These are phyloP conservation scores for Mycena floridula DNA, from an alignment of 768 basidiomycete genomes.

Conservation along the genomic window DNA sequence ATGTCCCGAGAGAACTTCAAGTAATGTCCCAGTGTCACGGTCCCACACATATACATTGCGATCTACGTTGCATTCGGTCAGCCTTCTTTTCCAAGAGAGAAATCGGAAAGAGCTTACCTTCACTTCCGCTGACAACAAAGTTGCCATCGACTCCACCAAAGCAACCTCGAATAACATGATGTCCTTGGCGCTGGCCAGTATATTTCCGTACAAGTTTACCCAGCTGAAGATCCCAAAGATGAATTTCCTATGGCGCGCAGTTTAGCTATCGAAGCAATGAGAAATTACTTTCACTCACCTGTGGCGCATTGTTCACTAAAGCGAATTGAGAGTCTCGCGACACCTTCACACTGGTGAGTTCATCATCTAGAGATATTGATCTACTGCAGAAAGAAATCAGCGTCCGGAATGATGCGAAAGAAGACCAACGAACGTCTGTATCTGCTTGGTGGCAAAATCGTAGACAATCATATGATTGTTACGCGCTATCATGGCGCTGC, in stretches of 20 bases:
- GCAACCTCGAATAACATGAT: slow-evolving; percentile 86
- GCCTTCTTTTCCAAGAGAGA: slow-evolving; percentile 1
- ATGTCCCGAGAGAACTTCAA: slow-evolving; percentile 87
- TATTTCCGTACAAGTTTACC: slow-evolving; percentile 72
- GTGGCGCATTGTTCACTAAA: slow-evolving; percentile 80
- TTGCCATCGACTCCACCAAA: slow-evolving; percentile 88
- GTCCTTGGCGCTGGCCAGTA: slow-evolving; percentile 77
- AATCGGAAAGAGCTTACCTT: slow-evolving; percentile 54
- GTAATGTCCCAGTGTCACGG: slow-evolving; percentile 69
- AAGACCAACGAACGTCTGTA: slow-evolving; percentile 52
- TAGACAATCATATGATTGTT: slow-evolving; percentile 73
- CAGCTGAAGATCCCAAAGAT: slow-evolving; percentile 75
- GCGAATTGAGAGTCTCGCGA: slow-evolving; percentile 84
- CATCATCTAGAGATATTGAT: slow-evolving; percentile 63
- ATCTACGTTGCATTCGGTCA: slow-evolving; percentile 48
- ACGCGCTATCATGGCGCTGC: not conserved
- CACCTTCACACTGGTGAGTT: slow-evolving; percentile 83
- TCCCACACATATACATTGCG: slow-evolving; percentile 95
- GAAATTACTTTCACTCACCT: slow-evolving; percentile 45
- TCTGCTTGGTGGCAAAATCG: slow-evolving; percentile 61
- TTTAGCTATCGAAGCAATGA: slow-evolving; percentile 10
- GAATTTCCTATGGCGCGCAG: slow-evolving; percentile 67
- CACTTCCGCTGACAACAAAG: slow-evolving; percentile 90
- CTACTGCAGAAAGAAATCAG: slow-evolving; percentile 28
- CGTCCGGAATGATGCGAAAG: slow-evolving; percentile 2